phyloP scores from a whole-genome alignment of 2,329 filamentous ascomycete species.

The Phoma sp. region DNA sequence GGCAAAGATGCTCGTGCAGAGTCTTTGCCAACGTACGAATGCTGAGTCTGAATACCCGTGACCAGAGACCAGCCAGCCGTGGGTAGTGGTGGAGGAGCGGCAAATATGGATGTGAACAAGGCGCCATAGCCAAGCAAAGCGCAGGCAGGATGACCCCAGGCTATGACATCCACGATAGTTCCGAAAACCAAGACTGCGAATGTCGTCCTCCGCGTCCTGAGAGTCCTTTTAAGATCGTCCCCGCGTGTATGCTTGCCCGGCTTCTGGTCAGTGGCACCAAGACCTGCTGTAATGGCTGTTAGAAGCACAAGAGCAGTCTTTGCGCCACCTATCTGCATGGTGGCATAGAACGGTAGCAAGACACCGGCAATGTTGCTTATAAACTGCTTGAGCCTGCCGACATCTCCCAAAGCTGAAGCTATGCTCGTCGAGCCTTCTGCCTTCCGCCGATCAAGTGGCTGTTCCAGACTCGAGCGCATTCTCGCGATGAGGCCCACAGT shows the following conservation, averaged over 20 bases:
- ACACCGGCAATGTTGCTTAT: conserved; percentile 50
- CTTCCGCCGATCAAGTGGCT: conserved; percentile 47
- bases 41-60: conserved; percentile 29
- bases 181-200: conserved; percentile 43
- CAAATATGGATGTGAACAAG: conserved; percentile 53
- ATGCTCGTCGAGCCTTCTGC: conserved; percentile 23
- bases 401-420: conserved; percentile 12
- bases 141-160: conserved; percentile 22
- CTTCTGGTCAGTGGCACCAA: conserved; percentile 45
- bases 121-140: conserved; percentile 56
- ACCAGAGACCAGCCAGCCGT: conserved; percentile 40
- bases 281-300: conserved; percentile 53
- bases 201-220: conserved; percentile 47
- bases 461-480: conserved; percentile 32
- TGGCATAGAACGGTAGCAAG: conserved; percentile 62
- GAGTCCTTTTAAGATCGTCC: conserved; percentile 42
- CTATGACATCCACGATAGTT: conserved; percentile 42
- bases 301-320: conserved; percentile 60
- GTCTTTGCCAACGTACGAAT: conserved; percentile 30
- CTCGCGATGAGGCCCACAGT: conserved; percentile 51
- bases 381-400: conserved; percentile 26
- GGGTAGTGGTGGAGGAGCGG: conserved; percentile 58
- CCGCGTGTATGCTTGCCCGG: conserved; percentile 40
- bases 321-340: conserved; percentile 61
- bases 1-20: conserved; percentile 35